These are phyloP conservation scores for Trichoderma afroharzianum DNA, from an alignment of 2,329 filamentous ascomycete genomes.

Conservation along the genomic window DNA sequence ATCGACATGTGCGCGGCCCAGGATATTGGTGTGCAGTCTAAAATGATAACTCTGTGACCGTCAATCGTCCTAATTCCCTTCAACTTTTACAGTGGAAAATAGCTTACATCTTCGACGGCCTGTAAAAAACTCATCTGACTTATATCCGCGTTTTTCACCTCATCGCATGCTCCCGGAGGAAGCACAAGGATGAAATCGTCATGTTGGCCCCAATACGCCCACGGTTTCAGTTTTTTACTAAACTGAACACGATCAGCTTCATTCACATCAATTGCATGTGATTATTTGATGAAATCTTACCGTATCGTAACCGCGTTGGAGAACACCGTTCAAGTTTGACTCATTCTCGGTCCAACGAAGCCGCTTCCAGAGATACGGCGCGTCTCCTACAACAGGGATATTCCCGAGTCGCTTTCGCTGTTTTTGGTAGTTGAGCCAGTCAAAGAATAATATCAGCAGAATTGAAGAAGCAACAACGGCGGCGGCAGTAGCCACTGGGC, in stretches of 20 bases:
- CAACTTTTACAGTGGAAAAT: neutral
- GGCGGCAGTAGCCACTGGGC: neutral
- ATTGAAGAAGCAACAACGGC: neutral
- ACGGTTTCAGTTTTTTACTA: slow-evolving; percentile 7
- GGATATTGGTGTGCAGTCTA: slow-evolving; percentile 7
- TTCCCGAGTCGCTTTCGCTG: neutral
- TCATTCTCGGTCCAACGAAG: slow-evolving; percentile 14
- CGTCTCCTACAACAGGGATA: slow-evolving; percentile 6
- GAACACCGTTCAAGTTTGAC: neutral
- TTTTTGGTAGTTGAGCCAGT: slow-evolving; percentile 6
- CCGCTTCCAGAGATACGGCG: slow-evolving; percentile 13
- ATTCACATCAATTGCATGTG: neutral
- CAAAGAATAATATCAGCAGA: neutral
- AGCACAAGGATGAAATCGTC: slow-evolving; percentile 14
- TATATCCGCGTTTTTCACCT: slow-evolving; percentile 6
- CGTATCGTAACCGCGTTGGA: slow-evolving; percentile 8
- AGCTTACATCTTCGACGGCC: slow-evolving; percentile 11
- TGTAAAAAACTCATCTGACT: slow-evolving; percentile 13
- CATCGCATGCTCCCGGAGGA: slow-evolving; percentile 4
- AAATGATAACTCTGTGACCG: slow-evolving; percentile 5
- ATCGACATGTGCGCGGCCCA: slow-evolving; percentile 11
- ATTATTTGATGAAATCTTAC: neutral
- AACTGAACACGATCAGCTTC: neutral
- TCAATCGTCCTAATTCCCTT: neutral
- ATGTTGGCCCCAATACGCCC: slow-evolving; percentile 12